Percentiles rank a stretch among this genome's conserved stretches.
Evolutionary conservation across 2,329 filamentous ascomycete species (phyloP).

Genomic region (Fusarium dimerum): DNA sequence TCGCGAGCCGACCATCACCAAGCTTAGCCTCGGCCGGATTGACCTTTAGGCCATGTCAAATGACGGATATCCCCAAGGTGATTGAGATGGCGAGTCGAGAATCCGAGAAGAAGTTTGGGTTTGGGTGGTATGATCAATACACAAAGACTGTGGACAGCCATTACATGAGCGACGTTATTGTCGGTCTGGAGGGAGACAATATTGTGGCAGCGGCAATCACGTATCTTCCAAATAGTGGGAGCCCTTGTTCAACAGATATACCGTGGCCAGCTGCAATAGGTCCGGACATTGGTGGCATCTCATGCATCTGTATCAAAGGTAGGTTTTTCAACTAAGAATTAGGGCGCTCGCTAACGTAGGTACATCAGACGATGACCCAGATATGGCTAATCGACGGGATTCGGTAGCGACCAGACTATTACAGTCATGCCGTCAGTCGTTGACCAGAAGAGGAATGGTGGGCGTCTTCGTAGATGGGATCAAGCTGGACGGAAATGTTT

Average conservation of each 20-base stretch:
- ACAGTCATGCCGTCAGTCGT: slow-evolving; percentile 49
- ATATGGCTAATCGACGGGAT: slow-evolving; percentile 46
- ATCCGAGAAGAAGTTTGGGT: slow-evolving; percentile 46
- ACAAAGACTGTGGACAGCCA: slow-evolving; percentile 49
- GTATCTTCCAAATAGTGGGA: slow-evolving; percentile 50
- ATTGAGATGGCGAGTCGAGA: slow-evolving; percentile 52
- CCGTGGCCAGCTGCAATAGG: slow-evolving; percentile 57
- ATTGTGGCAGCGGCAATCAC: slow-evolving; percentile 57
- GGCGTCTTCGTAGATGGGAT: slow-evolving; percentile 58
- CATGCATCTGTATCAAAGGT: slow-evolving; percentile 63
- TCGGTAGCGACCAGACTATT: slow-evolving; percentile 55
- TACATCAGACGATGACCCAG: slow-evolving; percentile 44
- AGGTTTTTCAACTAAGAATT: slow-evolving; percentile 27
- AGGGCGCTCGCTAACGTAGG: slow-evolving; percentile 6
- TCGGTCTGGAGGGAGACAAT: slow-evolving; percentile 49
- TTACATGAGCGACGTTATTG: slow-evolving; percentile 53
- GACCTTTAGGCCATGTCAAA: slow-evolving; percentile 46
- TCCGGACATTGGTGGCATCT: slow-evolving; percentile 55
- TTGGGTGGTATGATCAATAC: slow-evolving; percentile 64
- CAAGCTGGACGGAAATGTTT: slow-evolving; percentile 50
- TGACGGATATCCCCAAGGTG: slow-evolving; percentile 48
- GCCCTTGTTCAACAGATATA: slow-evolving; percentile 49
- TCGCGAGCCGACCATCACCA: slow-evolving; percentile 49
- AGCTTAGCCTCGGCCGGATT: slow-evolving; percentile 43
- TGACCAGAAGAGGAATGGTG: slow-evolving; percentile 52